These are phyloP conservation scores for Botrytis galanthina DNA, from an alignment of 2,329 filamentous ascomycete species.

Conservation along the genomic window DNA sequence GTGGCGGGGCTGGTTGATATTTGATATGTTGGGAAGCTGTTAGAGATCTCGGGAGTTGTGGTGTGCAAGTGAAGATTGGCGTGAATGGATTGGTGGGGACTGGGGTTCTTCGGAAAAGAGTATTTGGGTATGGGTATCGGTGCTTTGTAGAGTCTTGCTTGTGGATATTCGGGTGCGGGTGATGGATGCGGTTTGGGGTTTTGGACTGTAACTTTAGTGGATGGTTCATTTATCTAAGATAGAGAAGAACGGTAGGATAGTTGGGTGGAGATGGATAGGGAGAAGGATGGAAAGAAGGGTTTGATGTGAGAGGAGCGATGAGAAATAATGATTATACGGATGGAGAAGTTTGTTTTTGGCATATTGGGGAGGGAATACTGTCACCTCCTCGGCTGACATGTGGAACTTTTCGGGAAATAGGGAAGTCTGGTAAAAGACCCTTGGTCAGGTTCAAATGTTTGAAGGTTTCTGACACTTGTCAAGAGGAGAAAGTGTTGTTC, in stretches of 20 bases:
- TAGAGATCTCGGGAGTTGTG: not conserved
- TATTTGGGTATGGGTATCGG: not conserved
- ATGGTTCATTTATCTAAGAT: not conserved
- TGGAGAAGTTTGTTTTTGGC: not conserved
- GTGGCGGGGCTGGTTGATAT: not conserved
- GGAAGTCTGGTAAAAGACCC: not conserved
- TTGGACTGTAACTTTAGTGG: not conserved
- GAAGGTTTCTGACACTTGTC: not conserved
- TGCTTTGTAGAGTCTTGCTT: not conserved
- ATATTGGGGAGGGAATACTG: not conserved
- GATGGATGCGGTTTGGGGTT: not conserved
- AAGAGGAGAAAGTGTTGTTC: not conserved
- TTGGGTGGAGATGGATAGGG: not conserved
- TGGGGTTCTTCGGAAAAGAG: not conserved
- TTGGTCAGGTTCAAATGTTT: not conserved
- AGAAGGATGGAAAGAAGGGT: fast-evolving
- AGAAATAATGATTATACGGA: not conserved
- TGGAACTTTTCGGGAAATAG: not conserved
- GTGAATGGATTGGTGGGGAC: not conserved
- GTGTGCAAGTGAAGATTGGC: not conserved
- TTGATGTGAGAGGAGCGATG: not conserved
- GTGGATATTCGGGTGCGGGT: not conserved
- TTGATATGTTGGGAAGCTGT: not conserved
- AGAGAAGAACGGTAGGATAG: not conserved
- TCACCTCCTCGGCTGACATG: not conserved